phyloP scores from a whole-genome alignment of 1,139 yeast genomes.

The Protomyces arabidopsidicola region DNA sequence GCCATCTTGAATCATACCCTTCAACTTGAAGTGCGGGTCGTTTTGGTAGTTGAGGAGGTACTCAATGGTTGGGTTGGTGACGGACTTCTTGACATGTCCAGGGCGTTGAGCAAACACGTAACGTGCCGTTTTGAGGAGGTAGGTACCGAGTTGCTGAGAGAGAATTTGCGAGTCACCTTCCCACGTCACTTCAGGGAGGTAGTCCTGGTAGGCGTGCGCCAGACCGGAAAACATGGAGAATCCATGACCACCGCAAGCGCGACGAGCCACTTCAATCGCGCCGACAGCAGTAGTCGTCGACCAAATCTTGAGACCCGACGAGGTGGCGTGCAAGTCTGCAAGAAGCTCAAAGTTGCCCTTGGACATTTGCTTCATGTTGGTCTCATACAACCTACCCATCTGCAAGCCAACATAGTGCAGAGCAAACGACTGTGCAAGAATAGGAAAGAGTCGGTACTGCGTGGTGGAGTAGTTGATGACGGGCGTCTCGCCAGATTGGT shows the following conservation, averaged over 20 bases:
- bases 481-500: constrained; percentile 26
- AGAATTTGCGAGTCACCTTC: constrained; percentile 29
- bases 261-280: constrained; percentile 24
- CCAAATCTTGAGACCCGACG: constrained; percentile 25
- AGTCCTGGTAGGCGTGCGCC: constrained; percentile 26
- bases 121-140: constrained; percentile 26
- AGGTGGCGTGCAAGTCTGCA: constrained; percentile 27
- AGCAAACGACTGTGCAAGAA: constrained; percentile 28
- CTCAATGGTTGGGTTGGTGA: constrained; percentile 25
- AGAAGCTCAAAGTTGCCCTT: constrained; percentile 26
- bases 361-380: constrained; percentile 21
- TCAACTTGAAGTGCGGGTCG: constrained; percentile 16
- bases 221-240: constrained; percentile 29
- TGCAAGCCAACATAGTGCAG: constrained; percentile 22
- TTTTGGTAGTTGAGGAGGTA: constrained; percentile 22
- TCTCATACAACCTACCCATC: constrained; percentile 21
- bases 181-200: constrained; percentile 26
- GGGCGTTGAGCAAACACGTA: constrained; percentile 14
- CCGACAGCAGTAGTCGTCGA: constrained; percentile 26
- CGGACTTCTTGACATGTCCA: constrained; percentile 19
- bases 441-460: constrained; percentile 26
- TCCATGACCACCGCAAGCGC: constrained; percentile 29
- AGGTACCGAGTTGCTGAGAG: constrained; percentile 27
- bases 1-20: constrained; percentile 16
- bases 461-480: constrained; percentile 21